Base-by-base conservation (phyloP, 208 protist genomes). In the Leishmania braziliensis region DNA sequence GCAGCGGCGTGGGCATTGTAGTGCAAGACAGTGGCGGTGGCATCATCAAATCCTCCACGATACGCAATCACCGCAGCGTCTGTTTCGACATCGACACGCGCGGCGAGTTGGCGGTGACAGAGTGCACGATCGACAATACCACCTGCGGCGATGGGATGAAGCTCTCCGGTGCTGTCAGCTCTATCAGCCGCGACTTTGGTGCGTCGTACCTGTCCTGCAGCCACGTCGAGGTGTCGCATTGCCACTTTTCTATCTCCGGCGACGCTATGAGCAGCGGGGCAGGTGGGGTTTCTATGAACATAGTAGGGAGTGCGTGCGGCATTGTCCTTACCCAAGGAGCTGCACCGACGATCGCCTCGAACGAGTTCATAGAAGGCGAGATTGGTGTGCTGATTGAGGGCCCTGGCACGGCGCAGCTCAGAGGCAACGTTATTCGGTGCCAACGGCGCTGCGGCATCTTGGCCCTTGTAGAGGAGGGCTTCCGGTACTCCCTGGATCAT, bases 401-500 rank as follows among this genome's bases (percentile, higher is more conserved):
- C 72, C 80, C 87, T 0, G 92, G 93, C 14, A 80, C 87, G 20
- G 92, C 95, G 16, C 81, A 89, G 65, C 79, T 97, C 10, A 86
- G 88, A 58, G 89, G 91, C 33, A 98, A 98, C 78, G 68, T 88
- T 26, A 92, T 98, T 33, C 90, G 85, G 29, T 88, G 86, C 75
- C 95, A 98, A 86, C 88, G 89, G 5, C 82, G 83, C 62, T 95
- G 93, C 74, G 95, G 93, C 77, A 87, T 95, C n/a, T 86, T 96
- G 46, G 91, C 86, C 33, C 77, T 96, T 69, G 86, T 92, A 2
- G 88, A 91, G 51, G 85, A 90, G 36, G 77, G 84, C 20, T 84
- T 82, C 50, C 76, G 79, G 12, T 88, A 84, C 78, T 10, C 74
- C 18, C 78, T 79, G 48, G 80, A 81, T 6, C 82, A 82, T 68